Base-by-base conservation (phyloP, 2,329 filamentous ascomycete genomes). In the Talaromyces pinophilus region DNA sequence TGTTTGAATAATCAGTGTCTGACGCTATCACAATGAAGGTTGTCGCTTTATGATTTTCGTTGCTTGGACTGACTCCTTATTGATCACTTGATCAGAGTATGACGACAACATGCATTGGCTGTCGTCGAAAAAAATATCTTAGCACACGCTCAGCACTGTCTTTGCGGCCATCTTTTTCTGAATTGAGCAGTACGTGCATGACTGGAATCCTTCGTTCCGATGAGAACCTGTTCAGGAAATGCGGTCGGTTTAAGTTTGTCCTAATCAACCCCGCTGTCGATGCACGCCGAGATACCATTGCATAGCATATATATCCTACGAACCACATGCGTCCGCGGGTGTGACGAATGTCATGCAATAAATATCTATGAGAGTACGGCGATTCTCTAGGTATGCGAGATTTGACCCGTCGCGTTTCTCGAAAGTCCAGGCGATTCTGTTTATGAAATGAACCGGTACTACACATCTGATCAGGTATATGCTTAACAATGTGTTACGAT, bases 31-130 rank as follows among this genome's bases (percentile, higher is more conserved):
- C 28, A 33, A 17, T 30, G 2, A 30, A 17, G 15, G 6, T 52
- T 25, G 22, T 25, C 25, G 25, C 25, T 4, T 25, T 25, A 54
- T 54, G 7, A 52, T 52, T n/a, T 17, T 30, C 1, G 48, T n/a
- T 30, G 48, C 48, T 28, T n/a, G 25, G 19, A 33, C 15, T 54
- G 50, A 54, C 50, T 33, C 33, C 17, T 38, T 40, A 33, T 13
- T 17, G 25, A 64, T 64, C 62, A 46, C 40, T 44, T 64, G 52
- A 64, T 55, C 44, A 19, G 22, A 44, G 22, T 38, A 59, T 64
- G 62, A 64, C 62, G 62, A 57, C 52, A 64, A 22, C 5, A 33
- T 64, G 52, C 62, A 64, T 59, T 33, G 35, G 22, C 48, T 6
- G 25, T 30, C 15, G 28, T 25, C 13, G 22, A 19, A 19, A 25